Evolutionary conservation across 768 basidiomycete species (phyloP), one percentile per base, ranked within the genome.

Genomic region (Leccinum longicurvipes): DNA sequence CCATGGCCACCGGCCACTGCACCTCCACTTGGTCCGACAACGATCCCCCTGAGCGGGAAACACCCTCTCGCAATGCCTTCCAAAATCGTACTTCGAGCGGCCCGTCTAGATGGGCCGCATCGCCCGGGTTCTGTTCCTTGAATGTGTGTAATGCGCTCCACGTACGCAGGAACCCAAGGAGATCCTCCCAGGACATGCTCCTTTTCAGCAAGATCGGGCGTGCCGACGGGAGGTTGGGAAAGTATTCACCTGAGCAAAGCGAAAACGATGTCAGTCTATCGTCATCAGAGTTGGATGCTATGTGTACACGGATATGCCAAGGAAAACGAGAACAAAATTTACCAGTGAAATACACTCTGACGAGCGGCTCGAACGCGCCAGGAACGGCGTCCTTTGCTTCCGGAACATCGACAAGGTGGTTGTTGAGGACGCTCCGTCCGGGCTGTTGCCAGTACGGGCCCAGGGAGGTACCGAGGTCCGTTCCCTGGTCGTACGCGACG

Each of bases 71-170:
- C 49, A 89, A 62, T 49, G 74, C 69, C 58, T 79, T 78, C 81
- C 82, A 82, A 61, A 89, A 86, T 15, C 87, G 74, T 58, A 80
- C 73, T 9, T 84, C 81, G 41, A 92, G 79, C 66, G 87, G 84
- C 1, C 86, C 86, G 21, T 83, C 83, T 0, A 67, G 58, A 24
- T 73, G 67, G 42, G 65, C 60, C 12, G 51, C 56, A 63, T 91
- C 87, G 28, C 80, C 76, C 0, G 88, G 87, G 64, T 83, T 78
- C 11, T 63, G 64, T 59, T 87, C 85, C 57, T 83, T 81, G 67
- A 80, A 92, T 12, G 80, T 82, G 57, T 87, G 83, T 48, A 90
- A 71, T 2, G 88, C 73, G 61, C 86, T 89, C 76, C 80, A 86
- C 0, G 89, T 90, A 47, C 82, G 75, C 19, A 93, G 73, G 65